Conservation (phyloP, 345 rosid species). For the Cardiospermum halicacabum region DNA sequence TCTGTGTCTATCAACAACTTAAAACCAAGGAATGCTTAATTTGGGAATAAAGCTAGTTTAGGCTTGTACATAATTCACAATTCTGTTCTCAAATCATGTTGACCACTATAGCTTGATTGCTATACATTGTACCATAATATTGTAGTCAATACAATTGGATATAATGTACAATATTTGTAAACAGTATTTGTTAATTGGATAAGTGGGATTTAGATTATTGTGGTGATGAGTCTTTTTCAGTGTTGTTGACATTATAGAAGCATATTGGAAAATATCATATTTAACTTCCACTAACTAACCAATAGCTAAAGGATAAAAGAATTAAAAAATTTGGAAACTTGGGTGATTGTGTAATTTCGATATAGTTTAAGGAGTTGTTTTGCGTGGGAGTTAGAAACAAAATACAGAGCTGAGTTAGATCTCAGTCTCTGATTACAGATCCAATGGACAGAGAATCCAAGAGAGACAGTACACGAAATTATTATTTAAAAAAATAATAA, state of each 20-base stretch:
- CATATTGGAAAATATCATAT: background rate
- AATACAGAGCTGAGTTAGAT: too few relatives aligned
- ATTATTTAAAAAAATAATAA: background rate
- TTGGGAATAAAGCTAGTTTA: background rate
- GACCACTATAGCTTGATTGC: background rate
- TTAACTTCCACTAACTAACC: background rate
- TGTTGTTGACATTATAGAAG: background rate
- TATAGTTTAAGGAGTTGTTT: too few relatives aligned
- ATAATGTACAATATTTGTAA: too few relatives aligned
- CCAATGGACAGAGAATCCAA: constrained; percentile 1
- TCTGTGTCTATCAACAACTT: background rate
- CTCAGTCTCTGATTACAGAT: background rate
- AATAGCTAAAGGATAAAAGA: too few relatives aligned
- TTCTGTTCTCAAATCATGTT: too few relatives aligned
- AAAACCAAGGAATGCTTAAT: background rate
- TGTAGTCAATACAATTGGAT: too few relatives aligned
- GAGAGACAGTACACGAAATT: background rate
- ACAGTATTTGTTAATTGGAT: background rate
- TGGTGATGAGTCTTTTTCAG: background rate
- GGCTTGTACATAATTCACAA: background rate
- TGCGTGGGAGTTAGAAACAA: too few relatives aligned
- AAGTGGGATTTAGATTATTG: constrained; percentile 5
- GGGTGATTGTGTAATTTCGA: too few relatives aligned
- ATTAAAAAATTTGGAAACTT: too few relatives aligned
- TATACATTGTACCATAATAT: too few relatives aligned